Percentiles rank a stretch among this genome's conserved stretches.
phyloP scores from a whole-genome alignment of 805 yeast species.

The Zygotorulaspora chibaensis region DNA sequence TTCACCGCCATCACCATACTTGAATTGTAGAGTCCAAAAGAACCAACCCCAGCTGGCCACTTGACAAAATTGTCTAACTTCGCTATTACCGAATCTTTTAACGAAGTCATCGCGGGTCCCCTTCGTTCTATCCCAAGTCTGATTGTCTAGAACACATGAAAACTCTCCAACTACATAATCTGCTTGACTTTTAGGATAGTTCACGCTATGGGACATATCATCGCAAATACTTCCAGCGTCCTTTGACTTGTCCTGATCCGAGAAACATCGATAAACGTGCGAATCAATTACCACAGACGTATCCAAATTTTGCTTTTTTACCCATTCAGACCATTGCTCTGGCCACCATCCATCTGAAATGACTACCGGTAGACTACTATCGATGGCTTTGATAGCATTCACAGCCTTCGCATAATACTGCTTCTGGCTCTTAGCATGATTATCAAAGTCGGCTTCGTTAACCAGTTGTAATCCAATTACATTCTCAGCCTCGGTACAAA shows the following conservation, averaged over 20 bases:
- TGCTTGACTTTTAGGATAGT: slow-evolving; percentile 44
- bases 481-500: slow-evolving; percentile 51
- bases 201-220: slow-evolving; percentile 50
- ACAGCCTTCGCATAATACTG: slow-evolving; percentile 64
- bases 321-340: slow-evolving; percentile 67
- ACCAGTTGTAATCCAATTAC: slow-evolving; percentile 80
- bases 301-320: slow-evolving; percentile 37
- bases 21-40: slow-evolving; percentile 90
- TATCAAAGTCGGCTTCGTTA: slow-evolving; percentile 72
- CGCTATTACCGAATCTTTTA: slow-evolving; percentile 55
- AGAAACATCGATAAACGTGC: slow-evolving; percentile 83
- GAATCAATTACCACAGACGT: slow-evolving; percentile 74
- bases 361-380: slow-evolving; percentile 59
- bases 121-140: slow-evolving; percentile 58
- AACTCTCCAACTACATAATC: slow-evolving; percentile 87
- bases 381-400: slow-evolving; percentile 51
- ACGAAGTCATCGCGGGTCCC: slow-evolving; percentile 54
- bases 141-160: slow-evolving; percentile 78
- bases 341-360: slow-evolving; percentile 97
- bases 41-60: slow-evolving; percentile 67
- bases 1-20: slow-evolving; percentile 90
- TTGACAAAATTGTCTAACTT: slow-evolving; percentile 44
- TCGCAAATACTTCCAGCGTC: slow-evolving; percentile 57
- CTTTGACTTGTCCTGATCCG: slow-evolving; percentile 65
- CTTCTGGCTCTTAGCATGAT: slow-evolving; percentile 49